Evolutionary conservation across 202 grass and related monocot genomes (phyloP).

Genomic region (Zizania palustris): DNA sequence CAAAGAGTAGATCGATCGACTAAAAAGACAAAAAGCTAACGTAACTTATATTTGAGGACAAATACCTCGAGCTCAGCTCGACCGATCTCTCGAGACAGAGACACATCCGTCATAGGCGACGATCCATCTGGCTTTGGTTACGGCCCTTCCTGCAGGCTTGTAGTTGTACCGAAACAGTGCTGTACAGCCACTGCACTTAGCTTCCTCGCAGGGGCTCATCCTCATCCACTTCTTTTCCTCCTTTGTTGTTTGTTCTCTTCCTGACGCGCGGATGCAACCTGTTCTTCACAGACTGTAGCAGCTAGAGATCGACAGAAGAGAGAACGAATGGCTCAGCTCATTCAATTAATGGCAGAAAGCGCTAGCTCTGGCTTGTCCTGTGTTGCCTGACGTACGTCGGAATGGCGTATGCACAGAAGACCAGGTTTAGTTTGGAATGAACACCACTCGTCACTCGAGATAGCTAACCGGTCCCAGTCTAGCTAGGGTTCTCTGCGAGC

Average conservation of each 20-base stretch:
- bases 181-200: neutral
- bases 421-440: neutral
- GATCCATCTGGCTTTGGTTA: neutral
- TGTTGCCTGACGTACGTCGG: neutral
- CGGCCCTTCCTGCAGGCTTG: neutral
- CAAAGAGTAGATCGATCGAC: no score
- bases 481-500: no score
- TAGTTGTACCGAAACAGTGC: neutral
- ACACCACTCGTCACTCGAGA: no score
- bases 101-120: neutral
- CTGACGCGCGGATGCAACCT: neutral
- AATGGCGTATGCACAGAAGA: conserved; percentile 7
- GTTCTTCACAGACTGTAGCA: neutral
- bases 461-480: no score
- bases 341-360: conserved; percentile 1
- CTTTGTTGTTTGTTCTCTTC: conserved; percentile 1
- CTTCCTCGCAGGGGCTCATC: neutral
- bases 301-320: neutral
- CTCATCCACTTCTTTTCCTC: conserved; percentile 3
- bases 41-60: no score
- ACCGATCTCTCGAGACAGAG: neutral
- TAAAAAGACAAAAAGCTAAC: no score
- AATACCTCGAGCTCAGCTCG: no score
- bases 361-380: conserved; percentile 9
- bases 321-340: no score